Evolutionary conservation across 345 rosid genomes (phyloP).

Genomic region (Salix purpurea): DNA sequence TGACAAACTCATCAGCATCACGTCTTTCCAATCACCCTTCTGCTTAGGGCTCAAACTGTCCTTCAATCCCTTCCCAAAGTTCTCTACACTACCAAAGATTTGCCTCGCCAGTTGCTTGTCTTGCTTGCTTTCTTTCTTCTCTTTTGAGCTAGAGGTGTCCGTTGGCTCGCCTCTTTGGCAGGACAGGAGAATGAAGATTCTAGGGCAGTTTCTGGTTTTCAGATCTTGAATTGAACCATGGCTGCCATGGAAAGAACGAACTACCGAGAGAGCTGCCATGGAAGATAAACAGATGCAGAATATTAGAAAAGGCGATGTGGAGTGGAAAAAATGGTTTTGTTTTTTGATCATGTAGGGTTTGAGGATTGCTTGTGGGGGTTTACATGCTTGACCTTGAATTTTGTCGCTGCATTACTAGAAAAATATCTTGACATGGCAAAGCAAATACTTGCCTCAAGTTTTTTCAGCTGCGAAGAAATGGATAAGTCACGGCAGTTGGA

Average conservation of each 20-base stretch:
- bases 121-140: constrained; percentile 28
- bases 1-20: constrained; percentile 69
- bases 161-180: constrained; percentile 25
- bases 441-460: not conserved
- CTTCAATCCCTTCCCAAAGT: constrained; percentile 39
- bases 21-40: constrained; percentile 81
- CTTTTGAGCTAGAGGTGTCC: constrained; percentile 14
- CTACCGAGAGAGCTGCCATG: constrained; percentile 42
- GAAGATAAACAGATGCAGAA: not conserved
- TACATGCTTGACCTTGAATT: not conserved
- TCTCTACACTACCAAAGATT: constrained; percentile 17
- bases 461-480: not conserved
- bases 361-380: not conserved
- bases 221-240: constrained; percentile 5
- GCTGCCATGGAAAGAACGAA: constrained; percentile 11
- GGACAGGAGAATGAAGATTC: constrained; percentile 7
- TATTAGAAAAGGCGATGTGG: not conserved
- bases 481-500: not conserved
- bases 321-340: not conserved
- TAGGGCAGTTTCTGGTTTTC: constrained; percentile 15
- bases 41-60: constrained; percentile 44
- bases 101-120: constrained; percentile 8
- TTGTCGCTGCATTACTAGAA: not conserved
- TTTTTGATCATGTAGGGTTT: not conserved
- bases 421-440: not conserved